Conservation (phyloP, 352 stramenopile species). For the Elongisporangium undulatum region DNA sequence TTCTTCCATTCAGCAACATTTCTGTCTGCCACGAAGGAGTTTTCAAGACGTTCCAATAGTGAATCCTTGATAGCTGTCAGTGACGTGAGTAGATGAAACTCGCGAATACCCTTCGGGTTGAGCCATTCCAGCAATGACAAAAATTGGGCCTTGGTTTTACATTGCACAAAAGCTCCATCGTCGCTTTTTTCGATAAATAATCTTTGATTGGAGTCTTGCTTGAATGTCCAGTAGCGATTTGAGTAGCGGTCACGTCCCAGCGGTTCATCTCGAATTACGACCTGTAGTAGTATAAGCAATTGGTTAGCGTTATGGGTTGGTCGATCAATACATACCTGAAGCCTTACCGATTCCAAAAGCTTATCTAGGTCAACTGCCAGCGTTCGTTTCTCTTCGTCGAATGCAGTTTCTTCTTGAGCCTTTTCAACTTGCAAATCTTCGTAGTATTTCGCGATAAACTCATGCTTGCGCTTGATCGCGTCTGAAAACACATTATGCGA, state of each 20-base stretch:
- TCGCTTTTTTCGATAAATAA: conserved; percentile 70
- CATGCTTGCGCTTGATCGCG: conserved; percentile 51
- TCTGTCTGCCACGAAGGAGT: conserved; percentile 5
- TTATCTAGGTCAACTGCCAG: conserved; percentile 32
- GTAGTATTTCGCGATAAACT: conserved; percentile 66
- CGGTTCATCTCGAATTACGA: conserved; percentile 65
- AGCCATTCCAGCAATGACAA: conserved; percentile 54
- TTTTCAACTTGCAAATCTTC: conserved; percentile 51
- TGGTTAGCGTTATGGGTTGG: not conserved
- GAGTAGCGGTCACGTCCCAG: conserved; percentile 72
- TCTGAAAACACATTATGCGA: conserved; percentile 64
- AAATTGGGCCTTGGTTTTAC: conserved; percentile 35
- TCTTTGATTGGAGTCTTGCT: conserved; percentile 47
- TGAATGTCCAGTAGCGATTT: conserved; percentile 80
- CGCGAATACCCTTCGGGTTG: conserved; percentile 69
- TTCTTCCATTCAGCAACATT: conserved; percentile 14
- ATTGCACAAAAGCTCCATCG: conserved; percentile 54
- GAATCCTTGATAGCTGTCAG: conserved; percentile 41
- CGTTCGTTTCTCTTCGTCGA: conserved; percentile 44
- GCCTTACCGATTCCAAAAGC: conserved; percentile 28
- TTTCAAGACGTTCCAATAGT: conserved; percentile 18
- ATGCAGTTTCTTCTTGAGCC: conserved; percentile 37
- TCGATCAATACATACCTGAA: too few species aligned
- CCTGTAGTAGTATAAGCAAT: conserved; percentile 8
- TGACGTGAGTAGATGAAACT: conserved; percentile 56